These are phyloP conservation scores for Mallotus japonicus DNA, from an alignment of 441 rosid genomes.

Conservation along the genomic window DNA sequence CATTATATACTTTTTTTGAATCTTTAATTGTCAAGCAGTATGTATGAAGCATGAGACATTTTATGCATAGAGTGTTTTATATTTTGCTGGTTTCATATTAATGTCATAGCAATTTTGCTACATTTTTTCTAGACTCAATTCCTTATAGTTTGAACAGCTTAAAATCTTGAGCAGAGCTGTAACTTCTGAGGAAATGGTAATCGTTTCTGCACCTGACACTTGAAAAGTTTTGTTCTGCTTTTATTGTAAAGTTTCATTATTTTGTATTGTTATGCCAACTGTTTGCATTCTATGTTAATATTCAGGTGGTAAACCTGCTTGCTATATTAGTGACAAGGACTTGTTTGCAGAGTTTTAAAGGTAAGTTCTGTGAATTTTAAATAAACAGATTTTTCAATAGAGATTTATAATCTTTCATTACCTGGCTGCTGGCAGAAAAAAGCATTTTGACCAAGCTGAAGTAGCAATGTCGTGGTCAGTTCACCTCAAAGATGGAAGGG, in stretches of 20 bases:
- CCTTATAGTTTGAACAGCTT: slow-evolving; percentile 28
- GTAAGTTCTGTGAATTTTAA: slow-evolving; percentile 23
- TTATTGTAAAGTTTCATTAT: neutral
- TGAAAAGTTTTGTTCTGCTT: slow-evolving; percentile 60
- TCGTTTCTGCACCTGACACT: slow-evolving; percentile 27
- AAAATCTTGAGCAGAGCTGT: slow-evolving; percentile 10
- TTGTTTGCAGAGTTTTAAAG: slow-evolving; percentile 92
- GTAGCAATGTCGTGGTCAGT: slow-evolving; percentile 96
- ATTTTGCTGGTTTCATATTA: neutral
- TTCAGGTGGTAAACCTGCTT: slow-evolving; percentile 79
- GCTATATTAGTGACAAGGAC: slow-evolving; percentile 93
- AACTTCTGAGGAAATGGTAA: slow-evolving; percentile 34
- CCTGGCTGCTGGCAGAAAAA: slow-evolving; percentile 47
- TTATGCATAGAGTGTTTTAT: neutral
- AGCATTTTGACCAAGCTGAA: slow-evolving; percentile 90
- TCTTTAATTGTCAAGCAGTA: neutral
- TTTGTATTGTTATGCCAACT: neutral
- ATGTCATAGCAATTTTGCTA: neutral
- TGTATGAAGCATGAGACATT: neutral
- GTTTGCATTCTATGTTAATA: slow-evolving; percentile 11
- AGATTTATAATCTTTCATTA: neutral
- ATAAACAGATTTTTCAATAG: neutral
- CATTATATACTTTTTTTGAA: neutral
- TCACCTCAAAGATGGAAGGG: slow-evolving; percentile 99
- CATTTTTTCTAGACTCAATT: neutral